These are phyloP conservation scores for Myrmaecium sp. DNA, from an alignment of 2,329 filamentous ascomycete genomes.

Conservation along the genomic window DNA sequence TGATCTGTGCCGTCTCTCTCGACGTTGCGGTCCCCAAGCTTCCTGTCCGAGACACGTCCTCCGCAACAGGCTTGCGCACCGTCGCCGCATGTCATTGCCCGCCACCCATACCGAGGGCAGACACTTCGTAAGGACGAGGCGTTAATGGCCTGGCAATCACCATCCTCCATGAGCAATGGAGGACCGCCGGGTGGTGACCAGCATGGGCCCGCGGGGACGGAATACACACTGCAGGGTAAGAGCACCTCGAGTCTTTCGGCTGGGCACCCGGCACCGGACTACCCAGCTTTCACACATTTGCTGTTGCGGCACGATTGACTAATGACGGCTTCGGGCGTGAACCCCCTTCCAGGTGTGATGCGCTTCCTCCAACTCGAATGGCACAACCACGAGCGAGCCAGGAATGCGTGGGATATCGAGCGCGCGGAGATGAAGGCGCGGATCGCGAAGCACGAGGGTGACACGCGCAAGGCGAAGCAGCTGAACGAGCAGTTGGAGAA, in stretches of 20 bases:
- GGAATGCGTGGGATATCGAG: conserved; percentile 98
- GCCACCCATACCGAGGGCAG: no score
- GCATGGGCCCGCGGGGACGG: conserved; percentile 41
- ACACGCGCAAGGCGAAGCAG: conserved; percentile 69
- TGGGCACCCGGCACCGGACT: conserved; percentile 2
- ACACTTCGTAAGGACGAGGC: no score
- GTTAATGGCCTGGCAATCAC: conserved; percentile 63
- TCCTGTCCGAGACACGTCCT: no score
- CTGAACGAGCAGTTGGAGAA: conserved; percentile 79
- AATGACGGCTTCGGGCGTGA: conserved; percentile 1
- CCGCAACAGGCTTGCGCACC: no score
- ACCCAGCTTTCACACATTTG: conserved; percentile 2
- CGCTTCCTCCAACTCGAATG: conserved; percentile 98
- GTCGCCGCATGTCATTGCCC: no score
- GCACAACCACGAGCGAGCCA: conserved; percentile 94
- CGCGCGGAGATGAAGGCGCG: conserved; percentile 97
- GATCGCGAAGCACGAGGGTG: conserved; percentile 86
- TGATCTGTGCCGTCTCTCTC: no score
- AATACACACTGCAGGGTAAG: conserved; percentile 57
- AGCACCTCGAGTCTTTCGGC: neutral
- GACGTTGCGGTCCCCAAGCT: no score
- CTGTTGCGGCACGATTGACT: neutral
- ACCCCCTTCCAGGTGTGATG: conserved; percentile 60
- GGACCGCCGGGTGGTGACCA: conserved; percentile 32
- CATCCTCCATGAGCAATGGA: conserved; percentile 43